Conservation (phyloP, 2,329 filamentous ascomycete species). For the Pseudocercospora macadamiae region DNA sequence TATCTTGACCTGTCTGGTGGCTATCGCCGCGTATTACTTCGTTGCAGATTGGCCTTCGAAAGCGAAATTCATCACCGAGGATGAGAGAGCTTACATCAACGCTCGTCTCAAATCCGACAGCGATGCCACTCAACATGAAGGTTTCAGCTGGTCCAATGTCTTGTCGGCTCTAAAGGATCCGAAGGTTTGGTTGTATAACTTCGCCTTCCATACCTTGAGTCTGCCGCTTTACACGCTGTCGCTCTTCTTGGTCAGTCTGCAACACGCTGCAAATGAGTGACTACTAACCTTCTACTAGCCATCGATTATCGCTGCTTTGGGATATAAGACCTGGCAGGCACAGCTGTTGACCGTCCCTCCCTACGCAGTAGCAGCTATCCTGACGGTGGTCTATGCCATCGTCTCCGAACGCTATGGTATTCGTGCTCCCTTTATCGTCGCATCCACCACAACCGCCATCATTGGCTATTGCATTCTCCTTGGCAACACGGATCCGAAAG, state of each 20-base stretch:
- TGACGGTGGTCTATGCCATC: conserved; percentile 62
- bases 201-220: conserved; percentile 73
- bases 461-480: conserved; percentile 46
- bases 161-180: conserved; percentile 65
- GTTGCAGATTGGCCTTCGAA: conserved; percentile 58
- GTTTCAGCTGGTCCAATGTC: conserved; percentile 70
- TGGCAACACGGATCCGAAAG: conserved; percentile 41
- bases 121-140: conserved; percentile 69
- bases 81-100: conserved; percentile 64
- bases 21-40: conserved; percentile 57
- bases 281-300: conserved; percentile 36
- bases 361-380: conserved; percentile 51
- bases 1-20: conserved; percentile 53
- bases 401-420: conserved; percentile 61
- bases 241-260: conserved; percentile 48
- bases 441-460: conserved; percentile 45
- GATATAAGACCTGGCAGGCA: conserved; percentile 36
- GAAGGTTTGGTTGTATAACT: conserved; percentile 73
- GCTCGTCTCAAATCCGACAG: conserved; percentile 67
- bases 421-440: conserved; percentile 66
- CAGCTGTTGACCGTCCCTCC: conserved; percentile 44
- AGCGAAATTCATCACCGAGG: conserved; percentile 57
- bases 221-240: conserved; percentile 56
- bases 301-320: conserved; percentile 68
- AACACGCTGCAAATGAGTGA: conserved; percentile 27